Evolutionary conservation across 768 basidiomycete species (phyloP).

Genomic region (Tricholoma saponaceum): DNA sequence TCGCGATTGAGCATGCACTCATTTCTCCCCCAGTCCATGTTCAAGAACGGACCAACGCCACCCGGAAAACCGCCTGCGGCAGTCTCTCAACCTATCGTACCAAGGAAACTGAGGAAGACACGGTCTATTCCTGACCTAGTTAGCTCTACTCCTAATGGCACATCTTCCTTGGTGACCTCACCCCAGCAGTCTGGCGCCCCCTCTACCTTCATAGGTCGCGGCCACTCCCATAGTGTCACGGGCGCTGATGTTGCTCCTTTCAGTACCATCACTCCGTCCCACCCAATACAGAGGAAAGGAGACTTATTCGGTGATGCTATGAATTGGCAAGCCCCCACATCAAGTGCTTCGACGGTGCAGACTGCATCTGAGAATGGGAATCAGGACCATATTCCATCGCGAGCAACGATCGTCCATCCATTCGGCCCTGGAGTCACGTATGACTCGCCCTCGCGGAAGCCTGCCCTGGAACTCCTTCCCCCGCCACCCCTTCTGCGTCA

Average conservation of each 20-base stretch:
- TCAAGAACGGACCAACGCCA: slow-evolving; percentile 33
- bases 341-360: slow-evolving; percentile 35
- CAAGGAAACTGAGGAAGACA: slow-evolving; percentile 66
- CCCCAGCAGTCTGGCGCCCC: slow-evolving; percentile 19
- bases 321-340: slow-evolving; percentile 41
- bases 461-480: slow-evolving; percentile 37
- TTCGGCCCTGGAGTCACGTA: slow-evolving; percentile 65
- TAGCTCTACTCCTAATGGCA: slow-evolving; percentile 23
- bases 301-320: slow-evolving; percentile 68
- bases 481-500: slow-evolving; percentile 62
- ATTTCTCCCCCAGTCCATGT: slow-evolving; percentile 38
- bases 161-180: slow-evolving; percentile 10
- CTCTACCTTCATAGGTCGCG: slow-evolving; percentile 41
- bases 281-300: slow-evolving; percentile 20
- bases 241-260: slow-evolving; percentile 57
- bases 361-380: slow-evolving; percentile 25
- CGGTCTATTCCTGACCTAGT: slow-evolving; percentile 67
- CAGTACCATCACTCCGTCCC: slow-evolving; percentile 23
- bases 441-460: slow-evolving; percentile 50
- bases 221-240: slow-evolving; percentile 78
- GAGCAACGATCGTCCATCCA: slow-evolving; percentile 42
- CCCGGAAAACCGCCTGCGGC: slow-evolving; percentile 26
- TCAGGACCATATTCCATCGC: slow-evolving; percentile 17
- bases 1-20: slow-evolving; percentile 70
- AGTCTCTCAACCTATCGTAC: slow-evolving; percentile 19